Base-by-base conservation (phyloP, 225 moss, liverwort and hornwort species). In the Physcomitrellopsis africana region DNA sequence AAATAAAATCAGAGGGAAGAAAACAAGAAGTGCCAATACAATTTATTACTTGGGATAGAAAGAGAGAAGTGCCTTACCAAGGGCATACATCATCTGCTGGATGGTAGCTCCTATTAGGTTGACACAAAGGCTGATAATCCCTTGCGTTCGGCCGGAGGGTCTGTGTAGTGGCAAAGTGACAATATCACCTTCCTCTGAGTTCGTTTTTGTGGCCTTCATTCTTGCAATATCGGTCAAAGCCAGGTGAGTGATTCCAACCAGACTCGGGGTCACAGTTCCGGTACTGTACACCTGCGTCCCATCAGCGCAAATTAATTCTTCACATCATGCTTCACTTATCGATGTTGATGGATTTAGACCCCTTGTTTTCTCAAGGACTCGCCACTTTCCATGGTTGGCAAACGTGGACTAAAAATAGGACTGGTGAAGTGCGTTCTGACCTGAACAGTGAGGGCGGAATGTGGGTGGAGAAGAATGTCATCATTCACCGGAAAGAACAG, bases 91-190 rank as follows among this genome's bases (percentile, higher is more conserved):
- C 81, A 78, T 77, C 58, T 84, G 80, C 43, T 84, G 75, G 41
- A 81, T 84, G 29, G 84, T 81, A 68, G 84, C 87, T 48, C 87
- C 92, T n/a, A 60, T 71, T n/a, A 95, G 51, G 46, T 75, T 84
- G 44, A 92, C 79, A 43, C 85, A 87, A 32, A 95, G 81, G 70
- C 83, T 80, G 27, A 95, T 73, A 32, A 86, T 80, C 29, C 94
- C 94, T 77, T 92, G 89, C 32, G 63, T 69, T 53, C 89, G 78
- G 18, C 92, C 89, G 7, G 92, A 95, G 29, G 83, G 92, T 53
- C 94, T 80, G 47, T 89, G 92, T 52, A 95, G 77, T 19, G 81
- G 87, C 53, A 95, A 66, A 8, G 80, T 82, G 6, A 91, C 83
- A 44, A 88, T 67, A 49, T 89, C 87, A 14, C 82, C 81, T 57